phyloP scores from a whole-genome alignment of 2,329 filamentous ascomycete species.

The Cercospora sp. region DNA sequence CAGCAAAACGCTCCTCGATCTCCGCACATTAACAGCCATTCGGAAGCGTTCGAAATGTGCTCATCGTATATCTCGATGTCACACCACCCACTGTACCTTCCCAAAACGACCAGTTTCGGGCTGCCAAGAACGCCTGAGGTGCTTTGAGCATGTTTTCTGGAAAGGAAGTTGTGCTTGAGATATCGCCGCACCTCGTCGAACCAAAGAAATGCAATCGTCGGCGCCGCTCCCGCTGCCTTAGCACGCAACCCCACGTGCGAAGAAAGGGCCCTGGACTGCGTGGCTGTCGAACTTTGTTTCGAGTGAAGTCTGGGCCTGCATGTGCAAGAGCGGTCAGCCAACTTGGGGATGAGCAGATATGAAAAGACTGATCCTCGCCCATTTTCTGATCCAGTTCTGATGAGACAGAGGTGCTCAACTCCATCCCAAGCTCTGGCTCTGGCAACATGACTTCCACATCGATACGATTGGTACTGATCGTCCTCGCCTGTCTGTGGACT shows the following conservation, averaged over 20 bases:
- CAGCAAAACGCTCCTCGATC: neutral
- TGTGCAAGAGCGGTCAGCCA: neutral
- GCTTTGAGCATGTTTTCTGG: conserved; percentile 5
- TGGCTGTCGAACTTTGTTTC: neutral
- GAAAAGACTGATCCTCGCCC: neutral
- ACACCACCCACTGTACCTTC: neutral
- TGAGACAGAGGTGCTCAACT: neutral
- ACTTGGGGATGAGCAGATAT: neutral
- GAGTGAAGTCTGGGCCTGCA: neutral
- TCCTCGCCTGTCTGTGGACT: neutral
- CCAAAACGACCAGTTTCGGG: neutral
- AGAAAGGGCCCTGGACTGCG: neutral
- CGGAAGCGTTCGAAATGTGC: neutral
- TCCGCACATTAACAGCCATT: neutral
- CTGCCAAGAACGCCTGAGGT: conserved; percentile 6
- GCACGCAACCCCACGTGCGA: neutral
- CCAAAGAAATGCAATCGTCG: neutral
- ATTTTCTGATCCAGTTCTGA: neutral
- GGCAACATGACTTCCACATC: neutral
- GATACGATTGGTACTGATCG: neutral
- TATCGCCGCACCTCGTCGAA: neutral
- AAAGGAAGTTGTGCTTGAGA: neutral
- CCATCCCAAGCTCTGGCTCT: neutral
- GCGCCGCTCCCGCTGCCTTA: neutral
- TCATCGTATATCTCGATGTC: neutral